phyloP scores from a whole-genome alignment of 164 flowering plant species.

The Santalum album region DNA sequence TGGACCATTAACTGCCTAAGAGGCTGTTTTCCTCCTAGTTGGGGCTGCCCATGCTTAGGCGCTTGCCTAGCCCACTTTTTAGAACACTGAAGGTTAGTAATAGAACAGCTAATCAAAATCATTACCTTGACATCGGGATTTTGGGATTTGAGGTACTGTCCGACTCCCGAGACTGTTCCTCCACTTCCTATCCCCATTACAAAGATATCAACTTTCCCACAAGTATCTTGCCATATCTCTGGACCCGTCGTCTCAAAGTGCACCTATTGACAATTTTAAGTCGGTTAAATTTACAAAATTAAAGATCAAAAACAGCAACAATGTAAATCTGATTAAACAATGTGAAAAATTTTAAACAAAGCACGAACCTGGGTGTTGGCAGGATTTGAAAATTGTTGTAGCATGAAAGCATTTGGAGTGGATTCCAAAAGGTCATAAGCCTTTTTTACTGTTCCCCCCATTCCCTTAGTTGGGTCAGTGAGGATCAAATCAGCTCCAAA shows the following conservation, averaged over 20 bases:
- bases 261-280: conserved; percentile 28
- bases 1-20: too few species aligned
- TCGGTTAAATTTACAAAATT: neutral
- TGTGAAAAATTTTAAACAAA: neutral
- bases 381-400: conserved; percentile 90
- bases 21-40: too few species aligned
- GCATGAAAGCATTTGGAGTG: conserved; percentile 80
- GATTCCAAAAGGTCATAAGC: conserved; percentile 73
- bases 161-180: conserved; percentile 93
- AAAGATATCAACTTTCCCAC: conserved; percentile 86
- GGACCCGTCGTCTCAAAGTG: conserved; percentile 98
- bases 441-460: conserved; percentile 94
- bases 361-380: conserved; percentile 66
- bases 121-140: conserved; percentile 90
- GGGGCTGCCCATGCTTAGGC: too few species aligned
- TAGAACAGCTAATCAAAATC: neutral
- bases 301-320: neutral
- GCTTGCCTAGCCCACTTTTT: too few species aligned
- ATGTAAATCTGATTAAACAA: neutral
- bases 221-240: conserved; percentile 93
- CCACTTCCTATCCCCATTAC: conserved; percentile 98
- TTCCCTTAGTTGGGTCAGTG: conserved; percentile 88
- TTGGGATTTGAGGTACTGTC: conserved; percentile 75
- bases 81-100: neutral
- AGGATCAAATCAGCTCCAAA: conserved; percentile 86